These are phyloP conservation scores for Ilyonectria destructans DNA, from an alignment of 2,329 filamentous ascomycete species.

Conservation along the genomic window DNA sequence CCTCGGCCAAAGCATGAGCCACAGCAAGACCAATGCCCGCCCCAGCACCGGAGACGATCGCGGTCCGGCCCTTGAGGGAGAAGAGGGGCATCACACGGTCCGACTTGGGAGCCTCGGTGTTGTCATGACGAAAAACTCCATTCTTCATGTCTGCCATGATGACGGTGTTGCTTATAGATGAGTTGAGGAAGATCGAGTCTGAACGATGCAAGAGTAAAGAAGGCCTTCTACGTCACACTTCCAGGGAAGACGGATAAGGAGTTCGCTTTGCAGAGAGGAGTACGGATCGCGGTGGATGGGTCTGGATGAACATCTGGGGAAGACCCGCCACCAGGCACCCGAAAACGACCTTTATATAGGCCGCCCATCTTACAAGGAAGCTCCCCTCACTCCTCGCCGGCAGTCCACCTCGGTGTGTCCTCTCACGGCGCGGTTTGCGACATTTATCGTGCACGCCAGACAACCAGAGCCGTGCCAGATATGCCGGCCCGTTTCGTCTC, in stretches of 20 bases:
- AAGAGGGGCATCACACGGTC: slow-evolving; percentile 76
- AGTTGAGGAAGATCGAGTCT: not conserved
- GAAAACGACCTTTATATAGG: slow-evolving; percentile 2
- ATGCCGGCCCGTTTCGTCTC: slow-evolving; percentile 6
- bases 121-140: slow-evolving; percentile 72
- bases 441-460: slow-evolving; percentile 9
- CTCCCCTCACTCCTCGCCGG: not conserved
- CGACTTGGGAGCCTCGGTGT: slow-evolving; percentile 63
- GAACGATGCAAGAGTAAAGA: not conserved
- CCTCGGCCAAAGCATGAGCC: slow-evolving; percentile 77
- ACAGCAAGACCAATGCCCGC: slow-evolving; percentile 78
- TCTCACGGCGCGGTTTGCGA: not conserved
- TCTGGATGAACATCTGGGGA: slow-evolving; percentile 7
- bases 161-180: not conserved
- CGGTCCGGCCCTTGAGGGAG: slow-evolving; percentile 79
- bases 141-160: slow-evolving; percentile 55
- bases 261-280: not conserved
- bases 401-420: not conserved
- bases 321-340: not conserved
- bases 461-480: not conserved
- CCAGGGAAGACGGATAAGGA: not conserved
- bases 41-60: slow-evolving; percentile 78
- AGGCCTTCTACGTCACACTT: not conserved
- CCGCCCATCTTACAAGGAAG: not conserved
- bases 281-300: not conserved